Evolutionary conservation across 257 asterid genomes (phyloP).

Genomic region (Solanum sparsipilum): DNA sequence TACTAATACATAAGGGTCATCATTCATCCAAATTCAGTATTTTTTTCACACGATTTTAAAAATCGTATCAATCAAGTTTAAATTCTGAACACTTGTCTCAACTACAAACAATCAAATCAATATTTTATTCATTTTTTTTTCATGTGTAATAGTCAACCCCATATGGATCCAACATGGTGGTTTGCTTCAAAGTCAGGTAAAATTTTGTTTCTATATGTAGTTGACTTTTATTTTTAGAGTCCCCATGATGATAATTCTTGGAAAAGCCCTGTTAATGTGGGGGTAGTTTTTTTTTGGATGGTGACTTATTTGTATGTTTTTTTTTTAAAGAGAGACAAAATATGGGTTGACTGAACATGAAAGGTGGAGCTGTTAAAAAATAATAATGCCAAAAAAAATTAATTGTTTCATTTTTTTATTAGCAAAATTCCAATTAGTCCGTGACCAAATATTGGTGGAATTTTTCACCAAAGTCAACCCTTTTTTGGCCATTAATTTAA

Average conservation of each 20-base stretch:
- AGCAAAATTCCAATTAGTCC: background rate
- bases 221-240: slow-evolving; percentile 39
- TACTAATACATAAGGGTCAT: background rate
- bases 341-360: slow-evolving; percentile 8
- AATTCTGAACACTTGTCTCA: background rate
- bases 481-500: background rate
- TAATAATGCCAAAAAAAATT: background rate
- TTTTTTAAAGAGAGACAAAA: slow-evolving; percentile 18
- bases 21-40: background rate
- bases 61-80: background rate
- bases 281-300: background rate
- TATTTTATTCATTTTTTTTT: background rate
- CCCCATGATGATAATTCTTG: slow-evolving; percentile 9
- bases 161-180: slow-evolving; percentile 1
- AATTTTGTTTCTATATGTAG: slow-evolving; percentile 8
- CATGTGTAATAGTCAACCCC: background rate
- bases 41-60: too few species aligned
- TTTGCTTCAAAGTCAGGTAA: slow-evolving; percentile 24
- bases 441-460: slow-evolving; percentile 37
- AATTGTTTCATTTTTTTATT: background rate
- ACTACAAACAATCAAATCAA: background rate
- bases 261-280: background rate
- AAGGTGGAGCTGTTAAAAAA: slow-evolving; percentile 8
- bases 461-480: slow-evolving; percentile 47
- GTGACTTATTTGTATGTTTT: background rate